Base-by-base conservation (phyloP, 106 monocot species). In the Apostasia ramifera region DNA sequence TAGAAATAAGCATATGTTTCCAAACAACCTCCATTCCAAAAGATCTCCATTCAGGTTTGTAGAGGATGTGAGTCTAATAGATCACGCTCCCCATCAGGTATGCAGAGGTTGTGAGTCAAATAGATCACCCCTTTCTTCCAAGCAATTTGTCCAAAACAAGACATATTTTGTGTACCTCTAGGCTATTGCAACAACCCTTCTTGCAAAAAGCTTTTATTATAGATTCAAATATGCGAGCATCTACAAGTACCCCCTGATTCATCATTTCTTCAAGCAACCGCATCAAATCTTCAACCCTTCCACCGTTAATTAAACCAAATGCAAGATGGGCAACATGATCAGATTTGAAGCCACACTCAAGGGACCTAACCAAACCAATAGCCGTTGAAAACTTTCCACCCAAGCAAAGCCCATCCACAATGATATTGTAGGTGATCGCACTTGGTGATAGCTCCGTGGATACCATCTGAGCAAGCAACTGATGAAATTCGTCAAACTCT, bases 381-480 rank as follows among this genome's bases (percentile, higher is more conserved):
- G 86, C 86, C 63, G 79, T 63, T 10, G 59, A 56, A 58, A 59
- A 75, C 67, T 73, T 83, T 1, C 81, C 63, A 14, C 61, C 71
- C 71, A 68, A 83, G 69, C 83, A 87, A 9, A 87, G 77, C 8
- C 81, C 73, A 63, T 77, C 87, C 13, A 83, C 56, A 38, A 80
- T 69, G 5, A 79, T 81, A 61, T 69, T 74, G 49, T 79, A 81
- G 26, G 81, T 84, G 40, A 79, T 40, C 2, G 63, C 55, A 59
- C 84, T 75, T 11, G 70, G 81, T 11, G 10, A 50, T 66, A 84
- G 67, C 47, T 81, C 62, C 43, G 66, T 67, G 11, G 15, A 67
- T 44, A 70, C 40, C 70, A 88, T 63, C 53, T 73, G 48, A 50
- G 37, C 7, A 26, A 81, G 73, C 51, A 88, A 40, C 60, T 68